Conservation (phyloP, 768 basidiomycete species). For the Pleurotus tuber-regium region DNA sequence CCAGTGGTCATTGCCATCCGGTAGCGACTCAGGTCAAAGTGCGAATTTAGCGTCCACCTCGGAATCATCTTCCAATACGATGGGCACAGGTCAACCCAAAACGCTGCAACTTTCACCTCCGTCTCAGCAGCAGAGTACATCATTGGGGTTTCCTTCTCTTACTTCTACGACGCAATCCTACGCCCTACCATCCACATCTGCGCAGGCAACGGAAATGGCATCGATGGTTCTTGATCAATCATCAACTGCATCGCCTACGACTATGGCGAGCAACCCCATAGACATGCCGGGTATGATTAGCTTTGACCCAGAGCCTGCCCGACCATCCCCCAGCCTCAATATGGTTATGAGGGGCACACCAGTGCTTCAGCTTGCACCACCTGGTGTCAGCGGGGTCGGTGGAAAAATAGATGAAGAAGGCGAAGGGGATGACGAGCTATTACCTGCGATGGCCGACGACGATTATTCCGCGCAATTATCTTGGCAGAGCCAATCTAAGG, state of each 20-base stretch:
- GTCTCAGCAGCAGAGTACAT: slow-evolving; percentile 1
- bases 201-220: background rate
- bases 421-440: slow-evolving; percentile 74
- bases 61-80: no score
- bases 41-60: no score
- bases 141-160: background rate
- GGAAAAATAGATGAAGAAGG: slow-evolving; percentile 46
- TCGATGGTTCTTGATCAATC: background rate
- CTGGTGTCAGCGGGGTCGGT: slow-evolving; percentile 16
- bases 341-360: slow-evolving; percentile 9
- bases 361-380: slow-evolving; percentile 1
- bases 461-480: slow-evolving; percentile 82
- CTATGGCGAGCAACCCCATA: background rate
- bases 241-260: background rate
- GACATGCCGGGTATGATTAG: slow-evolving; percentile 9
- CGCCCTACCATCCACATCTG: slow-evolving; percentile 13
- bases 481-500: slow-evolving; percentile 86
- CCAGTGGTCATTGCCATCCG: slow-evolving; percentile 32
- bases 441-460: slow-evolving; percentile 87
- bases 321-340: slow-evolving; percentile 13
- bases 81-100: no score
- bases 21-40: slow-evolving; percentile 10
- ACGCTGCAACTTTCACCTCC: slow-evolving; percentile 9
- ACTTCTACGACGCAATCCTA: background rate
- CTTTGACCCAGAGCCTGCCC: slow-evolving; percentile 13